Percentiles rank a stretch among this genome's conserved stretches.
Conservation (phyloP, 2,329 filamentous ascomycete species). For the Alternaria tenuissima region DNA sequence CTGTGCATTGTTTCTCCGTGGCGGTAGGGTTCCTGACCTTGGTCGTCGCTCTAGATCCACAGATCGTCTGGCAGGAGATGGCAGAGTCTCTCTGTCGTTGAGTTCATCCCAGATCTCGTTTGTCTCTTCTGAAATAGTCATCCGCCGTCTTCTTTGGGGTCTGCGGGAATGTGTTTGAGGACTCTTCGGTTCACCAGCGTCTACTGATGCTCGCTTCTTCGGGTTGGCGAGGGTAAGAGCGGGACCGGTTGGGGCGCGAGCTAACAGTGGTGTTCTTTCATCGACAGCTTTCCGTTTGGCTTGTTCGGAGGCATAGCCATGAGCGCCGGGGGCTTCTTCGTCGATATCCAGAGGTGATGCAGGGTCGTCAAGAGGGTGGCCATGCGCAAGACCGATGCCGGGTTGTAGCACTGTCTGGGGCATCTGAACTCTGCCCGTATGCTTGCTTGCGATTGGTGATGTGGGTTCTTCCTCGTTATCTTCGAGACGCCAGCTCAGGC, state of each 20-base stretch:
- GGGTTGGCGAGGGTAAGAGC: conserved; percentile 31
- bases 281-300: conserved; percentile 37
- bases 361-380: conserved; percentile 66
- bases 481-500: conserved; percentile 90
- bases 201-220: conserved; percentile 37
- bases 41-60: conserved; percentile 42
- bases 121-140: conserved; percentile 70
- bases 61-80: conserved; percentile 41
- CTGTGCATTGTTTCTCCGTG: conserved; percentile 38
- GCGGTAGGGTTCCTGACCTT: conserved; percentile 45
- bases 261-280: conserved; percentile 49
- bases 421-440: conserved; percentile 50
- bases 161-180: conserved; percentile 33
- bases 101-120: conserved; percentile 89
- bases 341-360: conserved; percentile 41
- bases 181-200: conserved; percentile 26
- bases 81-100: conserved; percentile 64
- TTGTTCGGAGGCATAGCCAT: conserved; percentile 38
- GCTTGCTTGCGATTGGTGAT: conserved; percentile 50
- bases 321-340: conserved; percentile 37
- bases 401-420: conserved; percentile 77
- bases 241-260: conserved; percentile 45
- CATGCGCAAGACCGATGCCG: conserved; percentile 81
- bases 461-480: conserved; percentile 71
- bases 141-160: conserved; percentile 43